Percentiles rank a stretch among this genome's conserved stretches.
These are phyloP conservation scores for Gracilaria gracilis DNA, from an alignment of 23 red algal genomes.

Conservation along the genomic window DNA sequence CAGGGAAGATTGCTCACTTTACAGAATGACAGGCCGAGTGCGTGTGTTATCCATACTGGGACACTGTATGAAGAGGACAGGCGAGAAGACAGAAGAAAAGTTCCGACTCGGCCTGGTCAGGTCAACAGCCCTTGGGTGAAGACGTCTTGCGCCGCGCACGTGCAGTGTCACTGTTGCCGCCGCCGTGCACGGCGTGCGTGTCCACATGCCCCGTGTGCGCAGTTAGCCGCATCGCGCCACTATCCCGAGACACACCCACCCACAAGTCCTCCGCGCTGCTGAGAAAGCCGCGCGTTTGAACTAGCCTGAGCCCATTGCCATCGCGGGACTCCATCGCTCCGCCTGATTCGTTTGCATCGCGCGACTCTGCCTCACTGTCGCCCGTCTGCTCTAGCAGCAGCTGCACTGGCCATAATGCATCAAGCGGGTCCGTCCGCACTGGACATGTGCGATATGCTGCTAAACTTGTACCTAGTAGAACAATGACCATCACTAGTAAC, in stretches of 20 bases:
- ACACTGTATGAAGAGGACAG: too few relatives aligned
- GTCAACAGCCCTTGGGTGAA: too few relatives aligned
- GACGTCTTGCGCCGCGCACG: neutral
- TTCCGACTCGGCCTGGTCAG: too few relatives aligned
- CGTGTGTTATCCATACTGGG: too few relatives aligned
- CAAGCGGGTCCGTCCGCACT: neutral
- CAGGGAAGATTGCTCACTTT: too few relatives aligned
- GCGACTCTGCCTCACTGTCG: neutral
- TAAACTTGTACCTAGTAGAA: neutral
- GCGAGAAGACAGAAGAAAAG: too few relatives aligned
- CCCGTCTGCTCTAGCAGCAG: slow-evolving; percentile 5
- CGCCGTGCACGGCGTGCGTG: neutral
- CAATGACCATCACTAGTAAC: neutral
- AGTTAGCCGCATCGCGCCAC: neutral
- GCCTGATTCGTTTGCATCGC: neutral
- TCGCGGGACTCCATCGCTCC: neutral
- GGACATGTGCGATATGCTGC: neutral
- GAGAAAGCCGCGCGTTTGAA: neutral
- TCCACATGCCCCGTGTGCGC: neutral
- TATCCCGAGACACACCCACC: neutral
- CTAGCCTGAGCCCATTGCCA: neutral
- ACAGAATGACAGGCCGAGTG: too few relatives aligned
- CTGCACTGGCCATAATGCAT: slow-evolving; percentile 7
- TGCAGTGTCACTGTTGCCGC: neutral
- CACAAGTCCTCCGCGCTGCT: slow-evolving; percentile 15